Percentiles rank a stretch among this genome's conserved stretches.
Conservation (phyloP, 345 rosid genomes). For the Syzygium oleosum region DNA sequence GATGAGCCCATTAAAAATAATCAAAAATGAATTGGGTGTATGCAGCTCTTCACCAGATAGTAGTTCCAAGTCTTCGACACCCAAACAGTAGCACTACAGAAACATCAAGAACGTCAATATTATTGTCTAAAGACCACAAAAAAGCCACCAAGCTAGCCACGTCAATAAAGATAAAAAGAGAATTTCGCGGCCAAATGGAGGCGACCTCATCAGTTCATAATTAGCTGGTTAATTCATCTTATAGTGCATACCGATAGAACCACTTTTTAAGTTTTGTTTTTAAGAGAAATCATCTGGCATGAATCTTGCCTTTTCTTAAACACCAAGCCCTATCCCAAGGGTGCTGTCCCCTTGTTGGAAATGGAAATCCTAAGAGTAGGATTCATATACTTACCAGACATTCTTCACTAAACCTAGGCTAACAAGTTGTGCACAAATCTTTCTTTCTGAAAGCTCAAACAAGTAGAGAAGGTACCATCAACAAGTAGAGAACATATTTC, state of each 20-base stretch:
- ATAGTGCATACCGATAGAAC: not conserved
- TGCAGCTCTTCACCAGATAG: conserved; percentile 93
- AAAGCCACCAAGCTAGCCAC: not conserved
- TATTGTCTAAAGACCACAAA: not conserved
- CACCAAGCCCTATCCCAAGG: not conserved
- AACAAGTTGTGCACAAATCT: not conserved
- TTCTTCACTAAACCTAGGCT: not conserved
- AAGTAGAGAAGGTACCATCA: not conserved
- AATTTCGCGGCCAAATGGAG: not conserved
- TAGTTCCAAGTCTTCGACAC: conserved; percentile 73
- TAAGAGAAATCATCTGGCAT: not conserved
- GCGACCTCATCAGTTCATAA: not conserved
- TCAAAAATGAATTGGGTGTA: conserved; percentile 65
- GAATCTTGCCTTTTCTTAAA: not conserved
- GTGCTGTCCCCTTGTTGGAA: not conserved
- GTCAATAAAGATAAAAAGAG: not conserved
- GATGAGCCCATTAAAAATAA: conserved; percentile 80
- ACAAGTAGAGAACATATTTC: not conserved
- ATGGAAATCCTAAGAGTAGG: not conserved
- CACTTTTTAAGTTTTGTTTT: not conserved
- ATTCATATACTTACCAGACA: not conserved
- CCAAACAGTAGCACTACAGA: conserved; percentile 72
- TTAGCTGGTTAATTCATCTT: not conserved
- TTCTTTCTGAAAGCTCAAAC: not conserved
- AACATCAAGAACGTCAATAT: conserved; percentile 1